phyloP scores from a whole-genome alignment of 2,329 filamentous ascomycete genomes.

The Ilyonectria mors-panacis region DNA sequence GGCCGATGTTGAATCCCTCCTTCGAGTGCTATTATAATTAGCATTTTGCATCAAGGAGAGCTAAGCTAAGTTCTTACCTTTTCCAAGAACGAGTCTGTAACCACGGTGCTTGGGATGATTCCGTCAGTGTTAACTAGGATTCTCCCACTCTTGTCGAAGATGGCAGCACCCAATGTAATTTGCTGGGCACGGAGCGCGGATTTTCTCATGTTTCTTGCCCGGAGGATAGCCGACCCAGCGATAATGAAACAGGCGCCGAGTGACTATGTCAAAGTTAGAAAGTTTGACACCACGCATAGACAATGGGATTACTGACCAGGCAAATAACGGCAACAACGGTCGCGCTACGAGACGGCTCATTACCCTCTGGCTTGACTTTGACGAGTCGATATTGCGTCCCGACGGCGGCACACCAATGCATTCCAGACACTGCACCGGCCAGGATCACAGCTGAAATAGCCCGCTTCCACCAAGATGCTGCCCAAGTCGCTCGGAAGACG shows the following conservation, averaged over 20 bases:
- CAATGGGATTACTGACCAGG: slow-evolving; percentile 65
- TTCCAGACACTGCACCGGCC: slow-evolving; percentile 82
- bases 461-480: slow-evolving; percentile 83
- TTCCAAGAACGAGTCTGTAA: slow-evolving; percentile 83
- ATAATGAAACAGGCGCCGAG: slow-evolving; percentile 74
- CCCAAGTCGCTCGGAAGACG: slow-evolving; percentile 82
- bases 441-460: slow-evolving; percentile 76
- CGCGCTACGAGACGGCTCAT: slow-evolving; percentile 69
- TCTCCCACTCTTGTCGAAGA: slow-evolving; percentile 77
- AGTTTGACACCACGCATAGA: not conserved
- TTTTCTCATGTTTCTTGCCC: slow-evolving; percentile 65
- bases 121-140: slow-evolving; percentile 80
- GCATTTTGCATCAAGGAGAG: slow-evolving; percentile 7
- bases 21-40: slow-evolving; percentile 61
- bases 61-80: slow-evolving; percentile 58
- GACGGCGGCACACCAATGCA: slow-evolving; percentile 87
- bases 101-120: slow-evolving; percentile 78
- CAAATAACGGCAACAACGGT: slow-evolving; percentile 82
- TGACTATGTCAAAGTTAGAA: slow-evolving; percentile 60
- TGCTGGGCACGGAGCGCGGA: slow-evolving; percentile 74
- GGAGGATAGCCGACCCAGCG: slow-evolving; percentile 68
- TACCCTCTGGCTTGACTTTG: slow-evolving; percentile 53
- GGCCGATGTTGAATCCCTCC: slow-evolving; percentile 82
- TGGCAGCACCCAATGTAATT: slow-evolving; percentile 71
- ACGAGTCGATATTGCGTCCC: slow-evolving; percentile 78